Conservation (phyloP, 345 rosid species). For the Euphorbia lathyris region DNA sequence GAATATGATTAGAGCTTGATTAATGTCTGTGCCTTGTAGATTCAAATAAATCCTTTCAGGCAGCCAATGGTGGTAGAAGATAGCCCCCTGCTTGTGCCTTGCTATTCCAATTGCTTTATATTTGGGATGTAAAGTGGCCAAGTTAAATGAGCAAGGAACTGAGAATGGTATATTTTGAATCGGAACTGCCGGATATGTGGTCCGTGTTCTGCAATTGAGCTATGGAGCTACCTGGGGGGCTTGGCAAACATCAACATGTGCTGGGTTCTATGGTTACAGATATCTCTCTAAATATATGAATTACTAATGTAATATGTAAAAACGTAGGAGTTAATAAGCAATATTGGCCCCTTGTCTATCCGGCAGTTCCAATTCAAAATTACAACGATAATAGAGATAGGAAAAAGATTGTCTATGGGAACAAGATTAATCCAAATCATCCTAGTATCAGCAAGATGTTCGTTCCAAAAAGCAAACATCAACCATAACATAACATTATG, state of each 20-base stretch:
- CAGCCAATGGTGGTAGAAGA: conserved; percentile 90
- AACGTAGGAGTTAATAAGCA: too few species aligned
- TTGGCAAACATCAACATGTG: background rate
- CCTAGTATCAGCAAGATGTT: too few species aligned
- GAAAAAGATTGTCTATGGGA: too few species aligned
- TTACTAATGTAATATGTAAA: too few species aligned
- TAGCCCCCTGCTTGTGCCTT: conserved; percentile 62
- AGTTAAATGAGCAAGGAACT: background rate
- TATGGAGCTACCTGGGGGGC: background rate
- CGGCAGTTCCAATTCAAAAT: too few species aligned
- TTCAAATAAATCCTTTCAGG: conserved; percentile 85
- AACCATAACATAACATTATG: too few species aligned
- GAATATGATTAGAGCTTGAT: conserved; percentile 13
- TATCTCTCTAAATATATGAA: too few species aligned
- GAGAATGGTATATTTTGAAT: background rate
- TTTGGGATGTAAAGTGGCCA: conserved; percentile 45
- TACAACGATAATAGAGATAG: too few species aligned
- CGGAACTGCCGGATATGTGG: background rate
- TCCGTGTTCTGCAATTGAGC: background rate
- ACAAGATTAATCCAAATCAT: too few species aligned
- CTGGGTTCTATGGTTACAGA: background rate
- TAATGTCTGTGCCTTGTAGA: conserved; percentile 41
- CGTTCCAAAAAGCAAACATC: too few species aligned
- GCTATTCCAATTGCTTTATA: conserved; percentile 91
- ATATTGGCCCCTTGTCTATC: too few species aligned